Base-by-base conservation (phyloP, 2,329 filamentous ascomycete species). In the Ceratocystis diversiconidia region DNA sequence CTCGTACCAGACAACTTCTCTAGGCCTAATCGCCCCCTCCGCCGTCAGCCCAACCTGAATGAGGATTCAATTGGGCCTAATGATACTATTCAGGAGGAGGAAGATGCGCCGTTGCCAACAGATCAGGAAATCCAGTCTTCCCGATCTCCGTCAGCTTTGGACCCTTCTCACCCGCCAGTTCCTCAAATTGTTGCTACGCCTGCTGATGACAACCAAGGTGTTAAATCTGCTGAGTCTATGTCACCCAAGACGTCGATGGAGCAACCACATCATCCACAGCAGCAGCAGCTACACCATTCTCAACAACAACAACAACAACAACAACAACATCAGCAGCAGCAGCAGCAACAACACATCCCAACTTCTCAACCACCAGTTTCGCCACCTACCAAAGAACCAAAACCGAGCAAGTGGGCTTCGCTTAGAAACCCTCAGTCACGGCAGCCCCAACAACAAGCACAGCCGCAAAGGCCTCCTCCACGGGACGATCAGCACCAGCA, bases 161-260 rank as follows among this genome's bases (percentile, higher is more conserved):
- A 65, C 12, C 61, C 68, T 12, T 43, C 68, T 8, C 57, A 44
- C n/a, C 25, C 76, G 5, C 50, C 76, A 1, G 77, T 85, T 19
- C 83, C 84, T 17, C 78, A 83, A 59, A 85, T 87, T 50, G 76
- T 86, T 66, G 88, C 92, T 73, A 87, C 87, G 1, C 82, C 84
- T 15, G 76, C 82, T 1, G 70, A 73, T 6, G 66, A 61, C 65
- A 74, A 68, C 61, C 32, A 44, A 25, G 22, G 19, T 12, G 12
- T n/a, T 46, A 15, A 46, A 25, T 4, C 43, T 62, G 28, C 25
- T 46, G 43, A 62, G n/a, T 22, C 19, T n/a, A 25, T n/a, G 15
- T 1, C 61, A 30, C 60, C 19, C 8, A 22, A 48, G 10, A 44
- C 12, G 19, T 30, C 36, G 1, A 17, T 30, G 28, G 43, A 64